Evolutionary conservation across 108 stramenopile genomes (phyloP).

Genomic region (Schizochytrium sp.): DNA sequence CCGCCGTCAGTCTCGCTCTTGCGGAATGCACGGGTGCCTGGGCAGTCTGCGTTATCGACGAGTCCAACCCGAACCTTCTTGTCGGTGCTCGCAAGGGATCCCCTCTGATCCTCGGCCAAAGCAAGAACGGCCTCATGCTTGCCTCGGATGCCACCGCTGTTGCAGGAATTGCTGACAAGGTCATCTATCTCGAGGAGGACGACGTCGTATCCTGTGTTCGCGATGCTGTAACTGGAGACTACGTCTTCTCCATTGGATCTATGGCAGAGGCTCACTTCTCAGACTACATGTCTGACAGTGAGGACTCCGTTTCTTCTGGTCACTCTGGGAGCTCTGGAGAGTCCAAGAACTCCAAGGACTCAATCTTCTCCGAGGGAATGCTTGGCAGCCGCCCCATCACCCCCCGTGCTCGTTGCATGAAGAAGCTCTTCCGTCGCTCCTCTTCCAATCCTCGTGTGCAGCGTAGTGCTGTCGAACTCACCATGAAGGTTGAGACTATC

Average conservation of each 20-base stretch:
- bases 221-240: background rate
- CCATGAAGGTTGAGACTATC: slow-evolving; percentile 62
- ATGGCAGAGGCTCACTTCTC: slow-evolving; percentile 16
- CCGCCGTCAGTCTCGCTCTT: slow-evolving; percentile 88
- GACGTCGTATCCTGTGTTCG: slow-evolving; percentile 49
- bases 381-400: slow-evolving; percentile 32
- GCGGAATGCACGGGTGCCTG: slow-evolving; percentile 89
- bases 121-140: slow-evolving; percentile 88
- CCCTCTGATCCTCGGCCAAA: slow-evolving; percentile 95
- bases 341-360: background rate
- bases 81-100: slow-evolving; percentile 97
- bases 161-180: slow-evolving; percentile 96
- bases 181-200: slow-evolving; percentile 83
- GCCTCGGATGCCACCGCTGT: slow-evolving; percentile 97
- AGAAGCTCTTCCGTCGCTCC: slow-evolving; percentile 48
- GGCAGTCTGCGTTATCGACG: slow-evolving; percentile 86
- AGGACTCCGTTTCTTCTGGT: slow-evolving; percentile 9
- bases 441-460: background rate
- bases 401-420: slow-evolving; percentile 52
- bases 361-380: slow-evolving; percentile 19
- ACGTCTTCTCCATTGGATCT: slow-evolving; percentile 43
- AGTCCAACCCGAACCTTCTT: slow-evolving; percentile 86
- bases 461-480: slow-evolving; percentile 45
- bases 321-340: background rate
- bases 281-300: slow-evolving; percentile 56